phyloP scores from a whole-genome alignment of 371 early-diverging fungal species.

The Capillidium heterosporum region DNA sequence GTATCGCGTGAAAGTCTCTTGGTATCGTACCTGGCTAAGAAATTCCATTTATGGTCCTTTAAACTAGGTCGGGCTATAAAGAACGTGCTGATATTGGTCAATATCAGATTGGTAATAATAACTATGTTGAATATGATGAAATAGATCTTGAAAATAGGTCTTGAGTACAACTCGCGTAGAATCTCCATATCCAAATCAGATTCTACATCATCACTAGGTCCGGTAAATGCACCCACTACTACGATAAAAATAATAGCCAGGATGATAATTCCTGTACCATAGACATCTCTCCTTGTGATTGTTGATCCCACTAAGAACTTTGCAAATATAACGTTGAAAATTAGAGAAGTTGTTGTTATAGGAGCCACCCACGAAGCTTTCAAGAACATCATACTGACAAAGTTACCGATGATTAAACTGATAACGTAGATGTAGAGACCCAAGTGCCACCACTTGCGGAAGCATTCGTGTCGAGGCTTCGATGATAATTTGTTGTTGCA shows the following conservation, averaged over 20 bases:
- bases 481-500: constrained; percentile 26
- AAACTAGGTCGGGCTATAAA: neutral
- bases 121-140: constrained; percentile 33
- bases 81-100: neutral
- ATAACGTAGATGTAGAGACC: constrained; percentile 41
- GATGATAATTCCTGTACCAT: constrained; percentile 44
- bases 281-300: constrained; percentile 40
- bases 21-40: neutral
- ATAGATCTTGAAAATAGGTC: constrained; percentile 38
- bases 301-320: constrained; percentile 41
- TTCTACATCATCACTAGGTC: constrained; percentile 12
- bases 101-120: neutral
- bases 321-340: constrained; percentile 52
- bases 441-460: constrained; percentile 42
- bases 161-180: constrained; percentile 28
- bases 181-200: constrained; percentile 29
- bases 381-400: constrained; percentile 32
- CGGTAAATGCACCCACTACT: constrained; percentile 23
- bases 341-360: constrained; percentile 38
- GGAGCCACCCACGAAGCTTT: constrained; percentile 60
- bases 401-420: constrained; percentile 41
- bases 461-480: constrained; percentile 36
- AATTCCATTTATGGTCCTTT: neutral
- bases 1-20: constrained; percentile 21
- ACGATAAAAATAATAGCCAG: constrained; percentile 42